Conservation (phyloP, 768 basidiomycete species). For the Suillus americanus region DNA sequence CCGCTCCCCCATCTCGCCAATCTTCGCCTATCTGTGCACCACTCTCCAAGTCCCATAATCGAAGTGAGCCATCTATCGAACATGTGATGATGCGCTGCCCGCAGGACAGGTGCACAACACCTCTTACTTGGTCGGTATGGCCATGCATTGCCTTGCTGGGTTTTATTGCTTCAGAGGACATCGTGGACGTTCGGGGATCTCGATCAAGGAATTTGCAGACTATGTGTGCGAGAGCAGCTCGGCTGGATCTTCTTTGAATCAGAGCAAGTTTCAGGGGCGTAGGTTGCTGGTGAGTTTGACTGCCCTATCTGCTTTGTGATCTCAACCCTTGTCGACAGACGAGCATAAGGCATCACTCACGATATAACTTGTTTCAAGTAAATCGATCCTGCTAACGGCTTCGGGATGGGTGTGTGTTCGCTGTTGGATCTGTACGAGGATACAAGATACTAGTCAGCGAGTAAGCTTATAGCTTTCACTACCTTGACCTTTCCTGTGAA, state of each 20-base stretch:
- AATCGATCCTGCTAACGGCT: background rate
- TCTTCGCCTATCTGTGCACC: background rate
- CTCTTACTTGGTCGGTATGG: background rate
- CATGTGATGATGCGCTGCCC: slow-evolving; percentile 7
- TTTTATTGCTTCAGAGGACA: background rate
- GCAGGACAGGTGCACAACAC: background rate
- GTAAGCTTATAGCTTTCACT: background rate
- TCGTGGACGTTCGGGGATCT: background rate
- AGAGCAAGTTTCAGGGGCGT: background rate
- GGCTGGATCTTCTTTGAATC: background rate
- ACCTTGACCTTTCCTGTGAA: background rate
- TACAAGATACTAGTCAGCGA: background rate
- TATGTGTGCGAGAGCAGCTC: no score
- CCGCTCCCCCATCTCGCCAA: background rate
- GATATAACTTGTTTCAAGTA: background rate
- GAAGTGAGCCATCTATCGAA: background rate
- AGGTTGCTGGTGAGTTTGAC: background rate
- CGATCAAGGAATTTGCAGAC: background rate
- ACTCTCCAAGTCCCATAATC: no score
- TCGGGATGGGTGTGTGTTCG: background rate
- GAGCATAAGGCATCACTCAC: background rate
- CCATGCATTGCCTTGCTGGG: background rate
- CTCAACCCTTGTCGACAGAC: background rate
- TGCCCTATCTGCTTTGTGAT: background rate
- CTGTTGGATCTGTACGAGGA: background rate